phyloP scores from a whole-genome alignment of 306 rosid genomes.

The Adenanthera pavonina region DNA sequence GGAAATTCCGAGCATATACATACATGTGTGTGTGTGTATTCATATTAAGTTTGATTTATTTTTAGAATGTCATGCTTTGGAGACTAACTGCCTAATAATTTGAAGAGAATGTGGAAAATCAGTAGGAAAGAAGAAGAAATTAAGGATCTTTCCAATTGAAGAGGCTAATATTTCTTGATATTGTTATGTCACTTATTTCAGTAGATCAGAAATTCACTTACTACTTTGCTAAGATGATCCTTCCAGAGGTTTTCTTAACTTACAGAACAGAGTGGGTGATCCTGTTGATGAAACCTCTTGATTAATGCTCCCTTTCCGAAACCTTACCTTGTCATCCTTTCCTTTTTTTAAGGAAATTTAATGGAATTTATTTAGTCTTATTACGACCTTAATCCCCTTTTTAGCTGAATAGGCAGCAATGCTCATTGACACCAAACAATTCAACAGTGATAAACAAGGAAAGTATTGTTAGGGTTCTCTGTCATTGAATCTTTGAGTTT shows the following conservation, averaged over 20 bases:
- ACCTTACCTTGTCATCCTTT: neutral
- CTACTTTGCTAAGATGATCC: neutral
- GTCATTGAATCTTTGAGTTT: neutral
- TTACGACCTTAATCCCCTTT: neutral
- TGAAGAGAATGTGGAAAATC: neutral
- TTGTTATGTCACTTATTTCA: neutral
- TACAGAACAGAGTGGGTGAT: neutral
- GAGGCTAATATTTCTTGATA: neutral
- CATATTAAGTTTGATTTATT: neutral
- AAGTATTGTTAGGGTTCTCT: neutral
- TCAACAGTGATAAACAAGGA: neutral
- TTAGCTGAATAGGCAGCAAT: neutral
- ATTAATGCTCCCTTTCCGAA: neutral
- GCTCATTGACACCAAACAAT: neutral
- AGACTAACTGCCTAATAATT: neutral
- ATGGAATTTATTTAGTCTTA: neutral
- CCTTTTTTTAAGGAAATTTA: neutral
- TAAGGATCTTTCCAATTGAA: neutral
- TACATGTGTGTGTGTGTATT: neutral
- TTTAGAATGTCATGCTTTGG: neutral
- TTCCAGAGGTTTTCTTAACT: neutral
- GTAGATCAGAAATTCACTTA: neutral
- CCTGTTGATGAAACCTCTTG: neutral
- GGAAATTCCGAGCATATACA: neutral
- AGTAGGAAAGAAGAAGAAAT: neutral